Evolutionary conservation across 176 grass and related monocot species (phyloP).

Genomic region (Saccharum officinarum): DNA sequence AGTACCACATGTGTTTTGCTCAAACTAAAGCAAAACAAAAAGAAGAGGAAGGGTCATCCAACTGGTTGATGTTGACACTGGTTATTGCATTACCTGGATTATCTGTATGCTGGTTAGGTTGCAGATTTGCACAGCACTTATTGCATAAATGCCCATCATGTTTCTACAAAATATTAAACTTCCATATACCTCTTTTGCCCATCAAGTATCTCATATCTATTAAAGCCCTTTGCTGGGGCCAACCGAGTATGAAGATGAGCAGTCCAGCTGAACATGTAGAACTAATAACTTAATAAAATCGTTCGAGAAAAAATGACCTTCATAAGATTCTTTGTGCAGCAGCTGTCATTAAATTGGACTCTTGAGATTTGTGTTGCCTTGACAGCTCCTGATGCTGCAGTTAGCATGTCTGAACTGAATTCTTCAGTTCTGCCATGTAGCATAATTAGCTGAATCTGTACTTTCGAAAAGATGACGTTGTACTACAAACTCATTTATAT

Average conservation of each 20-base stretch:
- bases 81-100: conserved; percentile 8
- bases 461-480: not conserved
- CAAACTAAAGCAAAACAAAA: not conserved
- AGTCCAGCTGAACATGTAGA: not conserved
- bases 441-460: not conserved
- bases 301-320: not conserved
- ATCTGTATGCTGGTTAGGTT: conserved; percentile 5
- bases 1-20: not conserved
- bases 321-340: not conserved
- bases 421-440: not conserved
- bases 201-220: not conserved
- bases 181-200: not conserved
- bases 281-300: not conserved
- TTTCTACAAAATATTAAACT: not conserved
- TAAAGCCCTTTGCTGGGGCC: not conserved
- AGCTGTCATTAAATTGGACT: not conserved
- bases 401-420: not conserved
- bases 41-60: not conserved
- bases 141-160: not conserved
- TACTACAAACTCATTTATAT: not conserved
- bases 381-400: conserved; percentile 13
- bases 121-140: not conserved
- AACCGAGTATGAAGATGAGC: not conserved
- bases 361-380: conserved; percentile 6
- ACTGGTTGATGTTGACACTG: not conserved